Base-by-base conservation (phyloP, 805 yeast species). In the Zygosaccharomyces siamensis region DNA sequence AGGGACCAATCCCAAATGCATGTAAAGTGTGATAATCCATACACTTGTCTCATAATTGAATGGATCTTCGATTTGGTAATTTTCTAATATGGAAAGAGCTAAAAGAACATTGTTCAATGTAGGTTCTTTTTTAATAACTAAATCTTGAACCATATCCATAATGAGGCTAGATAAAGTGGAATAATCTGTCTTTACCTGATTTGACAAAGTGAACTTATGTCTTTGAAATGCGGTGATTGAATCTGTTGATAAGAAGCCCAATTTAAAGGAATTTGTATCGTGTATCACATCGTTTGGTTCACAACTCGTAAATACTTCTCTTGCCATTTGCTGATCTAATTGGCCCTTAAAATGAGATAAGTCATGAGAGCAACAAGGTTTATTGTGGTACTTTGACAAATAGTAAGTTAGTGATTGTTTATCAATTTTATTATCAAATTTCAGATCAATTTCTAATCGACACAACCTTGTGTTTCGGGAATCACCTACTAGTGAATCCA, bases 31-130 rank as follows among this genome's bases (percentile, higher is more conserved):
- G 43, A 86, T 74, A 31, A 89, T 69, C 90, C 93, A 86, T 7
- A 87, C 66, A 46, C 81, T 74, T 18, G 86, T 69, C 57, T 81
- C 83, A 61, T 81, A 87, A 60, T 90, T 90, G 52, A 83, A 80
- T n/a, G 76, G 76, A 61, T 89, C 96, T 7, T 68, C 61, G 7
- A 57, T 40, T 10, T 76, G 68, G 2, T 83, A 78, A 14, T 72
- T 64, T 58, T 86, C 89, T n/a, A 90, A 67, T 4, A 85, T 63
- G 1, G 77, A 57, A 7, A 84, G 70, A 6, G 79, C 71, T 24
- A 72, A 71, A 5, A 75, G 47, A 1, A 70, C 55, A 18, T 66
- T 66, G 7, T 53, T 53, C 3, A 58, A 37, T 3, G 60, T 38
- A 27, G 63, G 54, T 8, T 57, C 49, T 7, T 58, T 43, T 33